phyloP scores from a whole-genome alignment of 768 basidiomycete genomes.

The Postia placenta region DNA sequence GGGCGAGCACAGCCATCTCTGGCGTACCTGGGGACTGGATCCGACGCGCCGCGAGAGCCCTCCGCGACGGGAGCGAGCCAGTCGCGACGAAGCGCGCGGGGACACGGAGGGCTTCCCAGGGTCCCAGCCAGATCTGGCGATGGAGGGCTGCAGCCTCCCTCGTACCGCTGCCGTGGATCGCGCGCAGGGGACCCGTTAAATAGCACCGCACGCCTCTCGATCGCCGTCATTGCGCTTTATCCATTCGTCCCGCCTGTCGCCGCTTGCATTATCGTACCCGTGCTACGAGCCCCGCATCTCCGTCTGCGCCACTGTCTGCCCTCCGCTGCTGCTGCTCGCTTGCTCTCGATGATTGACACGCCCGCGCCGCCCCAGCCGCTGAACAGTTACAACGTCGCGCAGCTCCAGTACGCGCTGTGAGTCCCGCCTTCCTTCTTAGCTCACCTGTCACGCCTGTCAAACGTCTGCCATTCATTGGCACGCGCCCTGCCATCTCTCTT shows the following conservation, averaged over 20 bases:
- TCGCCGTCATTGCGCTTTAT: too few species aligned
- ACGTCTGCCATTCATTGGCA: background rate
- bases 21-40: background rate
- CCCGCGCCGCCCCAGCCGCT: constrained; percentile 23
- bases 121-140: constrained; percentile 2
- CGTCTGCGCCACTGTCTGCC: background rate
- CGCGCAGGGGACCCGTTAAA: constrained; percentile 4
- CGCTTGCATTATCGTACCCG: too few species aligned
- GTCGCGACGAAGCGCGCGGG: constrained; percentile 5
- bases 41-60: background rate
- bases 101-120: constrained; percentile 8
- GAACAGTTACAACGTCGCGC: constrained; percentile 56
- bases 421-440: constrained; percentile 18
- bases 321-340: background rate
- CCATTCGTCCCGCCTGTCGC: too few species aligned
- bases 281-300: background rate
- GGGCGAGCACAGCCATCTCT: background rate
- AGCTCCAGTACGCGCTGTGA: constrained; percentile 57
- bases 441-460: constrained; percentile 1
- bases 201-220: constrained; percentile 8
- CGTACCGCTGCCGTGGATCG: background rate
- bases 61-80: constrained; percentile 2
- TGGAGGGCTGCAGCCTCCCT: background rate
- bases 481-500: constrained; percentile 7
- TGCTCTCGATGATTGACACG: constrained; percentile 46